Conservation (phyloP, 371 early-diverging fungal species). For the Batkoa obscura region DNA sequence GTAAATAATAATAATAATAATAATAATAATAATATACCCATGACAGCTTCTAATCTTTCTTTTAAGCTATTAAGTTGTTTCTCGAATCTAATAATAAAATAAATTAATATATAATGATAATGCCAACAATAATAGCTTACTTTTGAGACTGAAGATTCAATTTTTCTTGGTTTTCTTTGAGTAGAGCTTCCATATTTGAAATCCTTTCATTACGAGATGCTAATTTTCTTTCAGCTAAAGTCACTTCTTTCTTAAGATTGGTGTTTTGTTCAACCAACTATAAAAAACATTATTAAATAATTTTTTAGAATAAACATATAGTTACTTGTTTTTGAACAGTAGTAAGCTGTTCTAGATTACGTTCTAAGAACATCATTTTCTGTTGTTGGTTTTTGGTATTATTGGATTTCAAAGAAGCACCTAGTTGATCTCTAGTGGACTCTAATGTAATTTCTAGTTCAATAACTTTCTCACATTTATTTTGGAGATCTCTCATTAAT, state of each 20-base stretch:
- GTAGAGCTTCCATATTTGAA: slow-evolving; percentile 59
- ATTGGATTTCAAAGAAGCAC: slow-evolving; percentile 54
- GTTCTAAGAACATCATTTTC: slow-evolving; percentile 88
- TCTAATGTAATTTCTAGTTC: slow-evolving; percentile 88
- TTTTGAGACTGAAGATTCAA: slow-evolving; percentile 61
- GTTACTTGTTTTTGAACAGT: slow-evolving; percentile 70
- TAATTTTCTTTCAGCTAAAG: slow-evolving; percentile 77
- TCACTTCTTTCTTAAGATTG: slow-evolving; percentile 77
- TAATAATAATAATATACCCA: slow-evolving; percentile 18
- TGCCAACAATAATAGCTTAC: slow-evolving; percentile 17
- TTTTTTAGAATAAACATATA: not conserved
- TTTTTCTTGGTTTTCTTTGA: slow-evolving; percentile 60
- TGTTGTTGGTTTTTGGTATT: slow-evolving; percentile 72
- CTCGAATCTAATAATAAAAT: slow-evolving; percentile 30
- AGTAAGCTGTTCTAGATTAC: slow-evolving; percentile 86
- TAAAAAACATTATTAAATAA: not conserved
- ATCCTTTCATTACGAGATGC: slow-evolving; percentile 84
- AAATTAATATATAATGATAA: not conserved
- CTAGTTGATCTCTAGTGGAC: slow-evolving; percentile 78
- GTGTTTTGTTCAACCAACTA: slow-evolving; percentile 85
- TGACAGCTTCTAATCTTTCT: slow-evolving; percentile 58
- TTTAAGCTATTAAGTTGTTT: slow-evolving; percentile 55
- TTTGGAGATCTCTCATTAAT: slow-evolving; percentile 86
- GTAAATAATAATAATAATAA: no score
- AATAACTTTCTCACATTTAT: slow-evolving; percentile 87